Evolutionary conservation across 2,329 filamentous ascomycete genomes (phyloP).

Genomic region (Aaosphaeria arxii): DNA sequence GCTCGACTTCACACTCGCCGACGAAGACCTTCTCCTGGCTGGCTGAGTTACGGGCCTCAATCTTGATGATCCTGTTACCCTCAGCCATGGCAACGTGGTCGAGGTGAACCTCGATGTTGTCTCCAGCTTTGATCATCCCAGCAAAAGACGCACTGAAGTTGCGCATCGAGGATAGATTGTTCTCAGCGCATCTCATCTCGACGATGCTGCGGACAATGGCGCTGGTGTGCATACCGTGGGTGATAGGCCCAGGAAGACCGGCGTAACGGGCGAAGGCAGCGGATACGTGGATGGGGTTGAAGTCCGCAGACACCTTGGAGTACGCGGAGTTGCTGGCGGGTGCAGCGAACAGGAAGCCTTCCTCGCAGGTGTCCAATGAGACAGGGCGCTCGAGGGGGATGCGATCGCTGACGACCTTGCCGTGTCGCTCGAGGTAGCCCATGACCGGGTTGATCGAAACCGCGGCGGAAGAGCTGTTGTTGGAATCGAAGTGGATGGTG

Average conservation of each 20-base stretch:
- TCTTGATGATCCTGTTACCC: slow-evolving; percentile 30
- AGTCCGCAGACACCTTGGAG: slow-evolving; percentile 35
- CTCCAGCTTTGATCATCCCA: slow-evolving; percentile 38
- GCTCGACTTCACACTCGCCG: slow-evolving; percentile 29
- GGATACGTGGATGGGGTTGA: slow-evolving; percentile 43
- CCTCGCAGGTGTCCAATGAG: slow-evolving; percentile 9
- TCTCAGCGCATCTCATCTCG: slow-evolving; percentile 13
- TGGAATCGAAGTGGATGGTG: slow-evolving; percentile 9
- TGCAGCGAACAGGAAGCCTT: slow-evolving; percentile 7
- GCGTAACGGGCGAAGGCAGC: slow-evolving; percentile 33
- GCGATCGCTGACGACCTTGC: slow-evolving; percentile 3
- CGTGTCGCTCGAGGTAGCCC: slow-evolving; percentile 18
- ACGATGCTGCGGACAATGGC: slow-evolving; percentile 28
- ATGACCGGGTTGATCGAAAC: slow-evolving; percentile 18
- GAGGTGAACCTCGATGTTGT: slow-evolving; percentile 28
- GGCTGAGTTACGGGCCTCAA: slow-evolving; percentile 27
- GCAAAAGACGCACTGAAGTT: slow-evolving; percentile 29
- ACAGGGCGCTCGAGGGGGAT: slow-evolving; percentile 8
- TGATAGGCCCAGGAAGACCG: slow-evolving; percentile 38
- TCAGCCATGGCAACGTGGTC: slow-evolving; percentile 11
- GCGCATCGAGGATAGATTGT: slow-evolving; percentile 15
- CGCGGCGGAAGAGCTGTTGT: background rate
- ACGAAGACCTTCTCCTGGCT: slow-evolving; percentile 29
- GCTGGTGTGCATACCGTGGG: slow-evolving; percentile 42
- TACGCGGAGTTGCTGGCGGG: slow-evolving; percentile 15